Base-by-base conservation (phyloP, 441 rosid genomes). In the Populus hybrid region DNA sequence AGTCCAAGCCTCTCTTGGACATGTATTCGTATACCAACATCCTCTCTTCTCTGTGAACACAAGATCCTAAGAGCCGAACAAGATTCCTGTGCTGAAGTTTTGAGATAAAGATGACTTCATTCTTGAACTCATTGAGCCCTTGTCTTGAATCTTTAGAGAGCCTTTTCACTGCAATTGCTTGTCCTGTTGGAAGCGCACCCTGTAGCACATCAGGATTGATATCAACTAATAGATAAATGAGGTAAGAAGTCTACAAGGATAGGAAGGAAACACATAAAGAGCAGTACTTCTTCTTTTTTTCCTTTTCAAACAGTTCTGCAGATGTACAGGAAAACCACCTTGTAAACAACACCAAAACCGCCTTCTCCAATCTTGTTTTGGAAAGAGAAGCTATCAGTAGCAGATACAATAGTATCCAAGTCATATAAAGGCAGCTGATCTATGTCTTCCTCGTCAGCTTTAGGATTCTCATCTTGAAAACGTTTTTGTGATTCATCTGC, bases 81-180 rank as follows among this genome's bases (percentile, higher is more conserved):
- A n/a, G n/a, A n/a, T n/a, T n/a, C n/a, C n/a, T n/a, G n/a, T n/a
- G n/a, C n/a, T n/a, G n/a, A n/a, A n/a, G n/a, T n/a, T n/a, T n/a
- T n/a, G n/a, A n/a, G n/a, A n/a, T n/a, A n/a, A n/a, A n/a, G n/a
- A n/a, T n/a, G n/a, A n/a, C n/a, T n/a, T n/a, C n/a, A n/a, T n/a
- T n/a, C n/a, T n/a, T n/a, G n/a, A n/a, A n/a, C n/a, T n/a, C n/a
- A n/a, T n/a, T n/a, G n/a, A 69, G 24, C 61, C 79, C 79, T 76
- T 76, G 74, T 63, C 74, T 74, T 69, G 79, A 76, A 69, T 76
- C 79, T 76, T 69, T 69, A 23, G 79, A 69, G 4, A 76, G 74
- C 61, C 74, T 56, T 69, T 77, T 77, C 65, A 77, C 80, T 64
- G 76, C 80, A 42, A 78, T 29, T 63, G 14, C 35, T 40, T 68